Percentiles rank a stretch among this genome's conserved stretches.
Conservation (phyloP, 495 filamentous ascomycete genomes). For the Lichina pygmaea region DNA sequence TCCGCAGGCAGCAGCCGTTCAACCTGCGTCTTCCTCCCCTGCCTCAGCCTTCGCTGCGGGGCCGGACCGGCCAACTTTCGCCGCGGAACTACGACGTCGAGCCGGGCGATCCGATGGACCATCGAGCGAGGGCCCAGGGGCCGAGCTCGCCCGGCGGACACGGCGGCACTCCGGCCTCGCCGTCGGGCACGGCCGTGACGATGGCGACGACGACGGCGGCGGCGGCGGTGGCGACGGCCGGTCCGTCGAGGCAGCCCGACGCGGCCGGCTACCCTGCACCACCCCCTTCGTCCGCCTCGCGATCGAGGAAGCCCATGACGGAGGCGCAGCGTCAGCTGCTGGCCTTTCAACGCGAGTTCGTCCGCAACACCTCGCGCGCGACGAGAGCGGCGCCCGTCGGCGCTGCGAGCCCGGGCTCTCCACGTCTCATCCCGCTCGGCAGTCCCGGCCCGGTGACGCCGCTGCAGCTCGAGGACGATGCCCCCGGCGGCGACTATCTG, state of each 20-base stretch:
- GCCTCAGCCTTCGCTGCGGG: constrained; percentile 1
- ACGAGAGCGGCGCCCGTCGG: not conserved
- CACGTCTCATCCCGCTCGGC: constrained; percentile 36
- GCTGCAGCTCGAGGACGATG: constrained; percentile 32
- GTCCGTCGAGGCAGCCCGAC: not conserved
- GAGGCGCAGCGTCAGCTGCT: constrained; percentile 14
- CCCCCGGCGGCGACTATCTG: not conserved
- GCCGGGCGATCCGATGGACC: not conserved
- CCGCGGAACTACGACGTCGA: no score
- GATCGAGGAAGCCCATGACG: constrained; percentile 4
- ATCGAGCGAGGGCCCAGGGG: not conserved
- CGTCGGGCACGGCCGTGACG: not conserved
- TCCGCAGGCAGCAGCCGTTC: not conserved
- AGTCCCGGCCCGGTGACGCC: constrained; percentile 60
- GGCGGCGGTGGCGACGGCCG: not conserved
- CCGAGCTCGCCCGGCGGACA: no score
- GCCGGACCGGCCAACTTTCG: no score
- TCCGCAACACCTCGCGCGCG: constrained; percentile 3
- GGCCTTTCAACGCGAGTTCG: constrained; percentile 12
- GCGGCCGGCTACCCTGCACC: constrained; percentile 2
- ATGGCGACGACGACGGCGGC: not conserved
- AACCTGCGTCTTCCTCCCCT: constrained; percentile 5
- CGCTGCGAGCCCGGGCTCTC: constrained; percentile 24
- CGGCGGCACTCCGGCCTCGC: no score
- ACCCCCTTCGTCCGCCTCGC: constrained; percentile 2